Base-by-base conservation (phyloP, 2,329 filamentous ascomycete genomes). In the Seiridium cupressi region DNA sequence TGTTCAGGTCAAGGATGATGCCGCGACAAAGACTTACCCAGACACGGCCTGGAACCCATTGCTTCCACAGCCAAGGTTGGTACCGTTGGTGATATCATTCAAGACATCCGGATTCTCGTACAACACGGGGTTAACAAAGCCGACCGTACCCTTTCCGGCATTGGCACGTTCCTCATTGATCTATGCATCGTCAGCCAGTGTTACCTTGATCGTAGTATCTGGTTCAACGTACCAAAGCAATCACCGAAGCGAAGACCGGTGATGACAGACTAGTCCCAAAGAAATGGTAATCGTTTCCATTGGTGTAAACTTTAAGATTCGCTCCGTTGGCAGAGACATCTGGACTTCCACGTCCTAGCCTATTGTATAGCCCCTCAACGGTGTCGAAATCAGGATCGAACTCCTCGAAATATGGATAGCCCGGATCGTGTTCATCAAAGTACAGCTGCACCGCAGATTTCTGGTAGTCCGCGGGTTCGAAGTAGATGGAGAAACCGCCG, bases 221-320 rank as follows among this genome's bases (percentile, higher is more conserved):
- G 11, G 26, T 18, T 49, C 26, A 5, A 4, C 47, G 31, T 58
- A 89, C 73, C 3, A 89, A 76, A 0, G 81, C 74, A 36, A 89
- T 75, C 55, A 89, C 75, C 9, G 76, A 82, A 0, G 83, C 79
- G 5, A 84, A 81, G 0, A 82, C 72, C 0, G 87, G 87, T 0
- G 81, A 70, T 0, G 84, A 79, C 35, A 82, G 82, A 7, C 51
- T 81, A 72, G 0, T 68, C 64, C 31, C 58, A 44, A 47, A 59
- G n/a, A 59, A 55, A 40, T 47, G 48, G 31, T 48, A 51, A 26
- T 46, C 11, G 36, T 47, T 36, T 4, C 49, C 57, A 11, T 59
- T 55, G 26, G 53, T 44, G 42, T 18, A 40, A 5, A 57, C 55
- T 13, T 9, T 13, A 13, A 54, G 35, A 13, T 46, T 55, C 10